Conservation (phyloP, 208 protist genomes). For the Leishmania major region DNA sequence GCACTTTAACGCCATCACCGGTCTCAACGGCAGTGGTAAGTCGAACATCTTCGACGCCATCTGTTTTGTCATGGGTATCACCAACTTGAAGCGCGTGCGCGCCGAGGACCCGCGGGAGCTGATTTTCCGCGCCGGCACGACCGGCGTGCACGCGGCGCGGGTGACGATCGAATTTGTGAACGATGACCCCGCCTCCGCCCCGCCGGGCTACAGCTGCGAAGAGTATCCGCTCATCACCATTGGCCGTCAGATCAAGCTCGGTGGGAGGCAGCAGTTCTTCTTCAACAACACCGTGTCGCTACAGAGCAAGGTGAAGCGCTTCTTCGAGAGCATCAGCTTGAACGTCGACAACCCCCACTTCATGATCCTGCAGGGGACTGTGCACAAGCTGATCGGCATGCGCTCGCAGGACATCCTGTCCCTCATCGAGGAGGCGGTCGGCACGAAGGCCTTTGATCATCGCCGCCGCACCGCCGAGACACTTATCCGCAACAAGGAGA, state of each 20-base stretch:
- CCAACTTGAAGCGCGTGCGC: conserved; percentile 98
- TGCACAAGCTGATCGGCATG: conserved; percentile 99
- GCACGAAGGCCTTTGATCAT: conserved; percentile 99
- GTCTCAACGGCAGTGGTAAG: conserved; percentile 99
- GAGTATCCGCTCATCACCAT: conserved; percentile 97
- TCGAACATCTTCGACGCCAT: conserved; percentile 99
- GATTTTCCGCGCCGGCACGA: conserved; percentile 99
- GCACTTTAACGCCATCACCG: conserved; percentile 99
- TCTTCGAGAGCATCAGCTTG: conserved; percentile 99
- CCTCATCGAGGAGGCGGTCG: conserved; percentile 99
- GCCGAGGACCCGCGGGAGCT: conserved; percentile 97
- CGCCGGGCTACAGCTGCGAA: conserved; percentile 97
- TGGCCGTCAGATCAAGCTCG: conserved; percentile 96
- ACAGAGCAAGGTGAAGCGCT: conserved; percentile 97
- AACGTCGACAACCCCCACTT: conserved; percentile 99
- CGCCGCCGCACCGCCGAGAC: conserved; percentile 96
- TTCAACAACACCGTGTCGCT: conserved; percentile 98
- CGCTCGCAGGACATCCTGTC: conserved; percentile 98
- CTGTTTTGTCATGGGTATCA: conserved; percentile 99
- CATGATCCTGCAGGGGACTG: conserved; percentile 99
- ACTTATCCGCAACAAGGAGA: conserved; percentile 99
- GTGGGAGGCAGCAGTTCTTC: conserved; percentile 98
- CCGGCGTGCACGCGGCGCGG: conserved; percentile 98
- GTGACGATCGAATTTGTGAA: conserved; percentile 99
- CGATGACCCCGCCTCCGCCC: conserved; percentile 93